Evolutionary conservation across 1,284 basidiomycete species (phyloP).

Genomic region (Dichomitus squalens): DNA sequence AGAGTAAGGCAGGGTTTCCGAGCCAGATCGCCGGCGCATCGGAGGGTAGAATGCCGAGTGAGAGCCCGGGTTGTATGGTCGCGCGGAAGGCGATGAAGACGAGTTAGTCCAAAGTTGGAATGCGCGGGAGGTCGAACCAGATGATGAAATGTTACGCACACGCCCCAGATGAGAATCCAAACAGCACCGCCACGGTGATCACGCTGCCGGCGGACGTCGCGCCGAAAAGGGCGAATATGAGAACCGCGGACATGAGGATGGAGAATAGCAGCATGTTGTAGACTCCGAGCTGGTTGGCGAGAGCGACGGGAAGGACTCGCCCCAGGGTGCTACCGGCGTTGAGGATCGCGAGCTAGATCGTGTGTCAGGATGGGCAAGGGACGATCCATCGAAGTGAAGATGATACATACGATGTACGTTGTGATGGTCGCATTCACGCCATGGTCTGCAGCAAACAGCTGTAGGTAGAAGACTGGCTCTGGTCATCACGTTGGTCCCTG

Average conservation of each 20-base stretch:
- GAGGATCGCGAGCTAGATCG: constrained; percentile 39
- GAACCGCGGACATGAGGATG: constrained; percentile 41
- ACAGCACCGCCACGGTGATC: constrained; percentile 44
- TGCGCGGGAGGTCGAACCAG: no score
- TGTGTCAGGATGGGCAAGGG: background rate
- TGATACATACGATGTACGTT: constrained; percentile 47
- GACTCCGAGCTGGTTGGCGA: constrained; percentile 48
- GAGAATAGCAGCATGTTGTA: constrained; percentile 37
- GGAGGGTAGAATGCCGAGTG: background rate
- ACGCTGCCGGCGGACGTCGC: constrained; percentile 41
- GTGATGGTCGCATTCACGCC: constrained; percentile 43
- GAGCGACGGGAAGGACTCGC: constrained; percentile 49
- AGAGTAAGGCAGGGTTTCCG: background rate
- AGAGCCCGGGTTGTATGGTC: background rate
- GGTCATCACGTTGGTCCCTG: constrained; percentile 6
- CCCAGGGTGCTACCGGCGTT: constrained; percentile 52
- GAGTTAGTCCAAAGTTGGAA: constrained; percentile 1
- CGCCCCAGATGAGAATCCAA: constrained; percentile 53
- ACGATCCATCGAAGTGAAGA: background rate
- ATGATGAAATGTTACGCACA: constrained; percentile 36
- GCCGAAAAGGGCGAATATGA: constrained; percentile 47
- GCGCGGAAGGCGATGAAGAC: background rate
- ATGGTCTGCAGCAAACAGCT: constrained; percentile 49
- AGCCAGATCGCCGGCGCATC: background rate
- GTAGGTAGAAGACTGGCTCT: constrained; percentile 53